Percentiles rank a stretch among this genome's conserved stretches.
Evolutionary conservation across 805 yeast species (phyloP).

Genomic region (Nakazawaea ernobii): DNA sequence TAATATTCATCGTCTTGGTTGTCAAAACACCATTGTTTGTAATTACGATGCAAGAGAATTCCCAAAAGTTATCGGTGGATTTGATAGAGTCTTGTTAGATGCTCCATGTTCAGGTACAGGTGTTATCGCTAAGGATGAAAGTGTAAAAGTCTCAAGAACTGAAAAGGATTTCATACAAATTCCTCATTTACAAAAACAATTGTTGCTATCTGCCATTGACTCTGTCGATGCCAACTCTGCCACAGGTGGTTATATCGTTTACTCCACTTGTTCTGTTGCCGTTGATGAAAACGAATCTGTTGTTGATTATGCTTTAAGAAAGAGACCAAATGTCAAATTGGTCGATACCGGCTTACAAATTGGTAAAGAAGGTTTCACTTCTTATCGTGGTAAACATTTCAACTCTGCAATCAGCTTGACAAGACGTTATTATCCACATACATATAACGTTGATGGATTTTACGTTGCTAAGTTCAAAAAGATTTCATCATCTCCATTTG

Average conservation of each 20-base stretch:
- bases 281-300: slow-evolving; percentile 98
- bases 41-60: slow-evolving; percentile 98
- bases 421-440: slow-evolving; percentile 96
- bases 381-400: slow-evolving; percentile 89
- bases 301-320: slow-evolving; percentile 94
- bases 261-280: slow-evolving; percentile 97
- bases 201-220: slow-evolving; percentile 90
- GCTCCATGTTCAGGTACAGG: slow-evolving; percentile 99
- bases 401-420: slow-evolving; percentile 72
- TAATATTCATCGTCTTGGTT: slow-evolving; percentile 94
- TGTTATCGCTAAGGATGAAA: slow-evolving; percentile 95
- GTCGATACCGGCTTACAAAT: slow-evolving; percentile 90
- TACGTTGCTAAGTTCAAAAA: slow-evolving; percentile 95
- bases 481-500: slow-evolving; percentile 80
- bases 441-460: slow-evolving; percentile 97
- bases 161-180: slow-evolving; percentile 95
- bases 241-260: slow-evolving; percentile 91
- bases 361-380: slow-evolving; percentile 94
- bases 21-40: slow-evolving; percentile 94
- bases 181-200: slow-evolving; percentile 94
- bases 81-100: slow-evolving; percentile 89
- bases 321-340: slow-evolving; percentile 91
- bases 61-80: slow-evolving; percentile 97
- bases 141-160: slow-evolving; percentile 88
- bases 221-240: slow-evolving; percentile 91